Base-by-base conservation (phyloP, 129 eudicot species). In the Arctium lappa region DNA sequence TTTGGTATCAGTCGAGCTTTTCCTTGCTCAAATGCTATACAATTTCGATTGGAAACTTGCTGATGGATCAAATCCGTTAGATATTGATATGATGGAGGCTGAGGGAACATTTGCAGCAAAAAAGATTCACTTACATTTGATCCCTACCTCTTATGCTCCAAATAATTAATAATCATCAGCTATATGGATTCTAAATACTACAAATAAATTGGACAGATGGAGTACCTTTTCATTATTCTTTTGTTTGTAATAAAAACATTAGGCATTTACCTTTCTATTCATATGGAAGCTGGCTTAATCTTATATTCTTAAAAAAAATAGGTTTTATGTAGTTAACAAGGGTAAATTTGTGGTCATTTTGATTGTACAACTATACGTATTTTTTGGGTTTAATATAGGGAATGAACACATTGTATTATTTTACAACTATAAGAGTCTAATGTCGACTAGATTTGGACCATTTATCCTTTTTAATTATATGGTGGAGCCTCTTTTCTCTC, bases 1-100 rank as follows among this genome's bases (percentile, higher is more conserved):
- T 16, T 7, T 80, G 30, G 78, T 31, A 1, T 32, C 65, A 1
- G 72, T 80, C 16, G 78, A 78, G 82, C 36, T 65, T 29, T 3
- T 30, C 1, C 78, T 83, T 31, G 83, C 82, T 1, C 76, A 69
- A 31, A 38, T 83, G 73, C 79, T 83, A 22, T 83, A 69, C 30
- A 29, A 78, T 29, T 83, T 83, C 13, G 76, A 83, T 3, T 83
- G 86, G 83, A 56, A 83, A 44, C 73, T 83, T 1, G 73, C 68
- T 1, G 15, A 56, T n/a, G 69, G 73, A 31, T 30, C 12, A 34
- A 80, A 71, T 37, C 78, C 34, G 8, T 3, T 2, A 15, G 78
- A 33, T 70, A 29, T 80, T 1, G 78, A 71, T 63, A 72, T 80
- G 84, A 32, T 29, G 6, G 84, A 80, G 50, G n/a, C 37, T 4